A percentile compares a stretch with the other conserved stretches of the same genome.
phyloP scores from a whole-genome alignment of 768 basidiomycete species.

The Pisolithus orientalis region DNA sequence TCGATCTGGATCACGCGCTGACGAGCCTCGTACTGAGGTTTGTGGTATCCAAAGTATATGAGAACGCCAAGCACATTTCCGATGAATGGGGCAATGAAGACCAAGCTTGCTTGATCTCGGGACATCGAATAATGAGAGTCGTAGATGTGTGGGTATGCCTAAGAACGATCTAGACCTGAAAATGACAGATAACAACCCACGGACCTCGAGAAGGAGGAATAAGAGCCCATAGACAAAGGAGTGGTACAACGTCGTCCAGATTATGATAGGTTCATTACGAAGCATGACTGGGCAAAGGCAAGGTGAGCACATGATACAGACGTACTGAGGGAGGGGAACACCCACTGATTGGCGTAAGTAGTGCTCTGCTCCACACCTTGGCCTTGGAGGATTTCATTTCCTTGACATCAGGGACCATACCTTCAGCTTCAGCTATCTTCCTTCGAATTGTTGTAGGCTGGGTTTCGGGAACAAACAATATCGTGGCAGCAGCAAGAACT shows the following conservation, averaged over 20 bases:
- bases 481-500: conserved; percentile 6
- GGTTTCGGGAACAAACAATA: no score
- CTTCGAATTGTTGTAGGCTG: no score
- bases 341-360: conserved; percentile 16
- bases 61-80: conserved; percentile 18
- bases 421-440: conserved; percentile 1
- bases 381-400: not conserved
- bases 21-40: conserved; percentile 15
- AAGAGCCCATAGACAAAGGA: conserved; percentile 22
- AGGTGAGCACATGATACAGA: not conserved
- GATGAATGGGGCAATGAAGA: conserved; percentile 1
- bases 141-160: conserved; percentile 16
- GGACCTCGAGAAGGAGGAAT: conserved; percentile 23
- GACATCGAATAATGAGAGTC: conserved; percentile 16
- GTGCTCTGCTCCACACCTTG: conserved; percentile 8
- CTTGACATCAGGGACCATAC: not conserved
- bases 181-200: not conserved
- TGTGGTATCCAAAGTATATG: conserved; percentile 16
- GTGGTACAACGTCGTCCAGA: conserved; percentile 8
- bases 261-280: no score
- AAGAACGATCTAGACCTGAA: not conserved
- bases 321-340: not conserved
- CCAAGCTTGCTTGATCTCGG: conserved; percentile 14
- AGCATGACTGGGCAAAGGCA: not conserved
- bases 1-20: conserved; percentile 4